phyloP scores from a whole-genome alignment of 208 protist species.

The Leishmania tropica region DNA sequence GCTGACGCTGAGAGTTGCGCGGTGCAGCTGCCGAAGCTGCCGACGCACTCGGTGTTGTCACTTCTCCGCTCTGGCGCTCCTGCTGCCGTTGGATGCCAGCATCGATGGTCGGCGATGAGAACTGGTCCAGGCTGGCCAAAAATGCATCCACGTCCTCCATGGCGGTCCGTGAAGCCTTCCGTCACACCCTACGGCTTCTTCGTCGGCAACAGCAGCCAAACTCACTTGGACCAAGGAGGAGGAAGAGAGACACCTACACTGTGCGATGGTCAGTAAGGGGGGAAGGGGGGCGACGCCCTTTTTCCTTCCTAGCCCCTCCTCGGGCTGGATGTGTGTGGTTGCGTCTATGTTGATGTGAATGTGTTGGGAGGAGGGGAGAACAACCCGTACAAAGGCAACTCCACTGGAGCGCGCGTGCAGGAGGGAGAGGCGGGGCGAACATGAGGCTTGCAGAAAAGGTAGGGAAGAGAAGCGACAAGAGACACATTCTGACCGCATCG shows the following conservation, averaged over 20 bases:
- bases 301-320: neutral
- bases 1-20: conserved; percentile 4
- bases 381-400: neutral
- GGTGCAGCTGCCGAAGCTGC: neutral
- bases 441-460: neutral
- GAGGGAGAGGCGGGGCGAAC: neutral
- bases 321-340: neutral
- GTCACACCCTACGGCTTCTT: neutral
- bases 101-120: conserved; percentile 43
- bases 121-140: conserved; percentile 52
- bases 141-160: conserved; percentile 69
- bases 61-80: neutral
- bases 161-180: neutral
- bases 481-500: neutral
- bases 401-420: neutral
- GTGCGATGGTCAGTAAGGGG: neutral
- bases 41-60: neutral
- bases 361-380: neutral
- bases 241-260: neutral
- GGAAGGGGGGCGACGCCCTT: neutral
- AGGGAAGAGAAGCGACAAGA: conserved; percentile 11
- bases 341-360: neutral
- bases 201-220: neutral
- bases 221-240: neutral
- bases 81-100: conserved; percentile 37